Conservation (phyloP, 2,329 filamentous ascomycete genomes). For the Trichoderma polysporum region DNA sequence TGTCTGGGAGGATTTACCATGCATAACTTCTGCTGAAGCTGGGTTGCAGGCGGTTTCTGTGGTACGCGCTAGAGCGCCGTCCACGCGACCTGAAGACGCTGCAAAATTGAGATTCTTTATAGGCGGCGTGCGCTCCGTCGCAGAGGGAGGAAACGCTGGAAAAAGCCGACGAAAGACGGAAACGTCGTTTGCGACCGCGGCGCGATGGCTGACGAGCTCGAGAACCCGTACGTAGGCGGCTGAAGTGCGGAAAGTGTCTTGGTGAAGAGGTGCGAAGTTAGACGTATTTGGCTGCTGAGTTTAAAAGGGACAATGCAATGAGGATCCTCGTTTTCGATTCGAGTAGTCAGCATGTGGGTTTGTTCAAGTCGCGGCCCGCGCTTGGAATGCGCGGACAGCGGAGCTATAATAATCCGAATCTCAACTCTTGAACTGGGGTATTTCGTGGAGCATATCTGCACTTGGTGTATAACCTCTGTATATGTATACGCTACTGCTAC, state of each 20-base stretch:
- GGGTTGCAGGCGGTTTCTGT: conserved; percentile 16
- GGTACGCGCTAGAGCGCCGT: conserved; percentile 31
- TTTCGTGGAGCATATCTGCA: background rate
- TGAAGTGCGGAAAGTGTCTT: conserved; percentile 18
- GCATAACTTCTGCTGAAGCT: conserved; percentile 24
- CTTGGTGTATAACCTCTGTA: background rate
- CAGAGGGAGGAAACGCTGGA: background rate
- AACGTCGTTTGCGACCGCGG: conserved; percentile 23
- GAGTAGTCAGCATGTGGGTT: conserved; percentile 20
- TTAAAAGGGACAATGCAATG: conserved; percentile 22
- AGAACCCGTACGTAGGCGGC: conserved; percentile 2
- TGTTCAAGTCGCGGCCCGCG: background rate
- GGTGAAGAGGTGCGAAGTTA: conserved; percentile 18
- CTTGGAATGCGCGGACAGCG: background rate
- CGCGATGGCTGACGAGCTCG: conserved; percentile 16
- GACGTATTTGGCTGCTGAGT: conserved; percentile 10
- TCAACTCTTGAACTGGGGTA: background rate
- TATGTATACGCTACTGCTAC: conserved; percentile 35
- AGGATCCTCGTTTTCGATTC: conserved; percentile 21
- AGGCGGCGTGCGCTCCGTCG: conserved; percentile 14
- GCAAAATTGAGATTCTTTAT: conserved; percentile 23
- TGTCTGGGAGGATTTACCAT: conserved; percentile 26
- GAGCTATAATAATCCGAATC: conserved; percentile 9
- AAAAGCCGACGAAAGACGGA: background rate
- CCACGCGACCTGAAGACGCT: conserved; percentile 41